These are phyloP conservation scores for Adenanthera pavonina DNA, from an alignment of 306 rosid species.

Conservation along the genomic window DNA sequence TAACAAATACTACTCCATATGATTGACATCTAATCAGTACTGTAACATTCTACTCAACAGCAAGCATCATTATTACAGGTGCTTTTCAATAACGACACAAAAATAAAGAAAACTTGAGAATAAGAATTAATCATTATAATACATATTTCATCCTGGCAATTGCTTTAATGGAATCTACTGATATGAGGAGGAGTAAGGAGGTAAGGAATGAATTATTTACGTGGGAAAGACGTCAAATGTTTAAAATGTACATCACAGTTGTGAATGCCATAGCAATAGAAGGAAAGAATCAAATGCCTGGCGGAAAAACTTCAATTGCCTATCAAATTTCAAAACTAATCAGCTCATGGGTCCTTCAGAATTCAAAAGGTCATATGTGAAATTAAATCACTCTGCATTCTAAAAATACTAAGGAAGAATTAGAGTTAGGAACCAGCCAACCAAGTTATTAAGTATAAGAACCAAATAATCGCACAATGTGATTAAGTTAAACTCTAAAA, in stretches of 20 bases:
- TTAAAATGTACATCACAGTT: not conserved
- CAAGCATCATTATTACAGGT: not conserved
- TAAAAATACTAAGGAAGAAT: not conserved
- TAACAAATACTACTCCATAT: not conserved
- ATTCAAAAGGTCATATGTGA: constrained; percentile 12
- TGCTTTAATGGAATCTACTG: not conserved
- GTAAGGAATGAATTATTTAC: not conserved
- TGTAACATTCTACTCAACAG: not conserved
- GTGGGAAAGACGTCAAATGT: not conserved
- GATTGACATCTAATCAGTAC: not conserved
- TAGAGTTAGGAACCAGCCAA: not conserved
- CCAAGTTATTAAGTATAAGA: not conserved
- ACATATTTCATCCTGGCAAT: not conserved
- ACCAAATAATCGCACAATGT: not conserved
- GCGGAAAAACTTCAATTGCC: not conserved
- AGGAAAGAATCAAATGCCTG: not conserved
- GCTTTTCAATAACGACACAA: not conserved
- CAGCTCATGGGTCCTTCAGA: not conserved
- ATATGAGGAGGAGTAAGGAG: not conserved
- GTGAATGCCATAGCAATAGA: not conserved
- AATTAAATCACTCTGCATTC: constrained; percentile 1
- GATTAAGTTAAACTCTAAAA: not conserved
- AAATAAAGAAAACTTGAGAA: constrained; percentile 17
- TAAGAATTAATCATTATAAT: constrained; percentile 4
- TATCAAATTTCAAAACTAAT: constrained; percentile 4